Evolutionary conservation across 2,329 filamentous ascomycete species (phyloP).

Genomic region (Sporothrix luriei): DNA sequence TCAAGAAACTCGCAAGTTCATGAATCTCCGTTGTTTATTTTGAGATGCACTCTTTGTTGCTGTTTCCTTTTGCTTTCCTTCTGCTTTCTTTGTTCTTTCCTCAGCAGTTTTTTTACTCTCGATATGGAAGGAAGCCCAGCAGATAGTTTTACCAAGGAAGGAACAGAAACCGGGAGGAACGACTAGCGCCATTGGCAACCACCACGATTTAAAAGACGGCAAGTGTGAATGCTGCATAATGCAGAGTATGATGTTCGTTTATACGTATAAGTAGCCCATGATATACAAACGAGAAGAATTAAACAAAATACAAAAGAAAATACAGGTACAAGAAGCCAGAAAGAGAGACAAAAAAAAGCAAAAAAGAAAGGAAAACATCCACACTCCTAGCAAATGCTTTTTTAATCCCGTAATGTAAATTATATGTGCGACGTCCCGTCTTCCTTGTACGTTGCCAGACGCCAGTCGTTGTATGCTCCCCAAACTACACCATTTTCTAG

Average conservation of each 20-base stretch:
- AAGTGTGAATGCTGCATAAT: not conserved
- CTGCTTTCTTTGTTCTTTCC: not conserved
- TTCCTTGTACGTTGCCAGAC: constrained; percentile 3
- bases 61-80: too few relatives aligned
- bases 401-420: constrained; percentile 14
- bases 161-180: not conserved
- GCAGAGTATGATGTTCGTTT: constrained; percentile 1
- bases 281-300: not conserved
- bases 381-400: constrained; percentile 27
- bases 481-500: not conserved
- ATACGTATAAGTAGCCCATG: constrained; percentile 10
- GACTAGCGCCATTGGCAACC: too few relatives aligned
- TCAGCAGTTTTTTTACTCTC: not conserved
- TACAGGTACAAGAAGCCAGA: not conserved
- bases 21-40: too few relatives aligned
- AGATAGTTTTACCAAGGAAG: not conserved
- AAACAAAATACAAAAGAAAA: not conserved
- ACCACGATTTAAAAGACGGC: not conserved
- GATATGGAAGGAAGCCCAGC: not conserved
- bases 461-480: not conserved
- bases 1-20: too few relatives aligned
- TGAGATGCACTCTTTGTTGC: too few relatives aligned
- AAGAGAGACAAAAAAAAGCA: not conserved
- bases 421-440: constrained; percentile 10
- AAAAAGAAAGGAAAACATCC: not conserved